Conservation (phyloP, 495 filamentous ascomycete genomes). For the Penicillium cosmopolitanum region DNA sequence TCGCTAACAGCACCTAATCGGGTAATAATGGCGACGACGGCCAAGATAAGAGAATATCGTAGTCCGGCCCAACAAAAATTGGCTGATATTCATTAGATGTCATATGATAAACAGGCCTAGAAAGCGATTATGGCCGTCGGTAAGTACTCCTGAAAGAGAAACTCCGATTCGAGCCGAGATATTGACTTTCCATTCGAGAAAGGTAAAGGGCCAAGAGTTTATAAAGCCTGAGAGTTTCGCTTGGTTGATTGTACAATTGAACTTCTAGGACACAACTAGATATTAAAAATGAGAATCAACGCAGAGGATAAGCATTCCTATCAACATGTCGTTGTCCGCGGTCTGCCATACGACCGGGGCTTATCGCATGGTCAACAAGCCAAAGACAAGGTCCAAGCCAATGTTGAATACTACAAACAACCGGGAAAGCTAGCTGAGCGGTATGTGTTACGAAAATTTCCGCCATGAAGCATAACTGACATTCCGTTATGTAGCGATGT, state of each 20-base stretch:
- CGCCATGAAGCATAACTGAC: not conserved
- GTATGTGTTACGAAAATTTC: conserved; percentile 9
- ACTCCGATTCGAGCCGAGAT: too few relatives aligned
- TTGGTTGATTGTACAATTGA: too few relatives aligned
- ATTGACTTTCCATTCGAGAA: too few relatives aligned
- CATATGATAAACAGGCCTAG: too few relatives aligned
- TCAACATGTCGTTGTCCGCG: conserved; percentile 29
- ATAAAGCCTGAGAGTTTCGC: not conserved
- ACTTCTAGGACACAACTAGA: too few relatives aligned
- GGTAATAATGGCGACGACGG: not conserved
- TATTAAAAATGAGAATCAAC: not conserved
- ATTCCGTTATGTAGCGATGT: not conserved
- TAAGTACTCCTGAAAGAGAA: too few relatives aligned
- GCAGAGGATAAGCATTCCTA: conserved; percentile 7
- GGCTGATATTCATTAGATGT: too few relatives aligned
- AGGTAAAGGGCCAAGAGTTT: not conserved
- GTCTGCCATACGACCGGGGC: conserved; percentile 27
- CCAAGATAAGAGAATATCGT: not conserved
- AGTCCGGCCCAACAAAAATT: not conserved
- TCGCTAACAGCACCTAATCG: not conserved
- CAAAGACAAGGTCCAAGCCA: conserved; percentile 23
- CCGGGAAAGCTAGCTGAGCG: conserved; percentile 27
- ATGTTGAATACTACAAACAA: conserved; percentile 28
- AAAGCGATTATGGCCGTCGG: too few relatives aligned
- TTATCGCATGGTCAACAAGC: conserved; percentile 22